Evolutionary conservation across 495 filamentous ascomycete genomes (phyloP).

Genomic region (Neurospora pannonica): DNA sequence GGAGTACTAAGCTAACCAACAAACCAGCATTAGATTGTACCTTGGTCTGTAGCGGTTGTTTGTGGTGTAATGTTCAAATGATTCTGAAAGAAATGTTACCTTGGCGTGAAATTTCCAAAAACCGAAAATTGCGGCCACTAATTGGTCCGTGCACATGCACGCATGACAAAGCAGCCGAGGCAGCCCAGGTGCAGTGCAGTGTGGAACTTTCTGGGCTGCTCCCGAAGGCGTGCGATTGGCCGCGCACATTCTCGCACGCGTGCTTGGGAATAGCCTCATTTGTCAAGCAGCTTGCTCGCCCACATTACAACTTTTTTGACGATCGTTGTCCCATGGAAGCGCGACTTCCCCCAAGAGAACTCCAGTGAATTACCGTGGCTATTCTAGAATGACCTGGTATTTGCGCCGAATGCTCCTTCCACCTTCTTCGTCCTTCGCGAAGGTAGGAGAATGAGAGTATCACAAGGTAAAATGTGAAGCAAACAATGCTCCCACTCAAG

Average conservation of each 20-base stretch:
- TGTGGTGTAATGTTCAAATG: neutral
- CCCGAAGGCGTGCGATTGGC: neutral
- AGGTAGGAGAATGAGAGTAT: neutral
- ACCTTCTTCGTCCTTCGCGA: neutral
- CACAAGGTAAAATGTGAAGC: neutral
- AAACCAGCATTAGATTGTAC: neutral
- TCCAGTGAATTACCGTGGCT: neutral
- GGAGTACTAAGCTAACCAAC: too few species aligned
- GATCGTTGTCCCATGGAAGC: neutral
- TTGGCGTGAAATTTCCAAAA: neutral
- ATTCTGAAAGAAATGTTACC: neutral
- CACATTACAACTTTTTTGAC: neutral
- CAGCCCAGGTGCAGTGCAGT: neutral
- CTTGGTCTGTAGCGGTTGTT: neutral
- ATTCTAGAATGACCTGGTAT: neutral
- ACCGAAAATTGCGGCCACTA: neutral
- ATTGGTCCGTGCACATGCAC: neutral
- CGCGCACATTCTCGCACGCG: neutral
- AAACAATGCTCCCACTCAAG: neutral
- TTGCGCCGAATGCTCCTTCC: neutral
- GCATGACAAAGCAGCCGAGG: neutral
- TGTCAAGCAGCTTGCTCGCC: neutral
- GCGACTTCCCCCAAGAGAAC: neutral
- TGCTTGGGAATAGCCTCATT: neutral
- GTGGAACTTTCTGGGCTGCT: neutral